These are phyloP conservation scores for Pochonia chlamydosporia DNA, from an alignment of 2,329 filamentous ascomycete species.

Conservation along the genomic window DNA sequence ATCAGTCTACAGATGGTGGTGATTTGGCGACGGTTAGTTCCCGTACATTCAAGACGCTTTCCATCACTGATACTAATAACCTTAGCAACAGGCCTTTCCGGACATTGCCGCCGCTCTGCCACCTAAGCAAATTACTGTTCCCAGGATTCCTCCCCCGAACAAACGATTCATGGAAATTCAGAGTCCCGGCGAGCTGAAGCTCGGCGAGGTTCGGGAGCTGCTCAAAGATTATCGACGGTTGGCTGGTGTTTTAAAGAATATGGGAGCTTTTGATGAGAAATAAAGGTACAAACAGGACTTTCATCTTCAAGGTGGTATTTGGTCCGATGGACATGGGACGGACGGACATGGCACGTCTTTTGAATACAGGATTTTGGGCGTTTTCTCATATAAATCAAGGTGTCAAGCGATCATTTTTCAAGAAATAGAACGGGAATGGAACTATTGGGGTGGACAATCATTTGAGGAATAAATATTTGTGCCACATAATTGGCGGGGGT, in stretches of 20 bases:
- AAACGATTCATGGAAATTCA: constrained; percentile 68
- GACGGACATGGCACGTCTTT: too few relatives aligned
- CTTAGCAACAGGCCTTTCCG: constrained; percentile 46
- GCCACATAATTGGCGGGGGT: background rate
- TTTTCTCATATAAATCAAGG: too few relatives aligned
- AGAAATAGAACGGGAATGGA: background rate
- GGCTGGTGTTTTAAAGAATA: constrained; percentile 56
- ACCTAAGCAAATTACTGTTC: constrained; percentile 39
- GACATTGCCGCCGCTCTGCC: constrained; percentile 51
- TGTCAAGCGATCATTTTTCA: background rate
- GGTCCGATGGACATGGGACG: too few relatives aligned
- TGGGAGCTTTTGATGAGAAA: constrained; percentile 51
- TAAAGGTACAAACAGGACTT: constrained; percentile 10
- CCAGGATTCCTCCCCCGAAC: constrained; percentile 59
- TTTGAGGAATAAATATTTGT: background rate
- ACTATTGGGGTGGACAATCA: background rate
- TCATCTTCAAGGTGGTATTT: too few relatives aligned
- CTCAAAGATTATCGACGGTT: constrained; percentile 70
- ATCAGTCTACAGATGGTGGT: constrained; percentile 41
- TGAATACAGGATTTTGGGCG: too few relatives aligned
- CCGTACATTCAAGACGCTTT: background rate
- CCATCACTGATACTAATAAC: constrained; percentile 4
- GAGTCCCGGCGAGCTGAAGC: constrained; percentile 61
- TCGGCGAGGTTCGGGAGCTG: constrained; percentile 68
- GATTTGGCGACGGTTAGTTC: constrained; percentile 51